Evolutionary conservation across 306 rosid species (phyloP).

Genomic region (Trichosanthes cucumerina): DNA sequence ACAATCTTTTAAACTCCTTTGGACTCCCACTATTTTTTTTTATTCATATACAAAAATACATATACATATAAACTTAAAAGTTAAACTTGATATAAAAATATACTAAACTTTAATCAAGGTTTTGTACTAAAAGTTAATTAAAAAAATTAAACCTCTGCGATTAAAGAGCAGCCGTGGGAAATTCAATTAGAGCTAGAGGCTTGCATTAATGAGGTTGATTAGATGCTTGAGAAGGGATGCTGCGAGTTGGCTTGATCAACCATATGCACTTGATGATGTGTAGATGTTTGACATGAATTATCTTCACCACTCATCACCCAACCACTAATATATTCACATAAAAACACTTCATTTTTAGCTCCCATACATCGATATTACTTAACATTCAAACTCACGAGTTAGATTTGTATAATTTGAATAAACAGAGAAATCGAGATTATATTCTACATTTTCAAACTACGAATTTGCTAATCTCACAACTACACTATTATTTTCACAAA

Average conservation of each 20-base stretch:
- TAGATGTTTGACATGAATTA: constrained; percentile 62
- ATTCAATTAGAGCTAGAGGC: neutral
- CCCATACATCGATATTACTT: no score
- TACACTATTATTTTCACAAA: neutral
- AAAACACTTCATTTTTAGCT: constrained; percentile 21
- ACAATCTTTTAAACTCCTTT: no score
- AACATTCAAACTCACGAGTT: no score
- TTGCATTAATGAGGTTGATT: constrained; percentile 8
- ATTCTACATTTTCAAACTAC: neutral
- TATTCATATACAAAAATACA: neutral
- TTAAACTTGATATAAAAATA: no score
- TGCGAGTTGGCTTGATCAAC: constrained; percentile 36
- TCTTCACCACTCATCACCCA: constrained; percentile 44
- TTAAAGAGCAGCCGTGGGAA: neutral
- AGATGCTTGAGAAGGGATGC: constrained; percentile 51
- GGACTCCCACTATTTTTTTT: no score
- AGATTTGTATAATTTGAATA: no score
- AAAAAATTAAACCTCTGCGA: neutral
- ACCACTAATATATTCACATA: neutral
- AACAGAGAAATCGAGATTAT: no score
- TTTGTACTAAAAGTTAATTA: neutral
- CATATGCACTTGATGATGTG: constrained; percentile 53
- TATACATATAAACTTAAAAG: neutral
- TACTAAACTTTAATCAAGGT: no score
- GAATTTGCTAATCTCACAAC: neutral